Conservation (phyloP, 441 rosid genomes). For the Populus trichocarpa region DNA sequence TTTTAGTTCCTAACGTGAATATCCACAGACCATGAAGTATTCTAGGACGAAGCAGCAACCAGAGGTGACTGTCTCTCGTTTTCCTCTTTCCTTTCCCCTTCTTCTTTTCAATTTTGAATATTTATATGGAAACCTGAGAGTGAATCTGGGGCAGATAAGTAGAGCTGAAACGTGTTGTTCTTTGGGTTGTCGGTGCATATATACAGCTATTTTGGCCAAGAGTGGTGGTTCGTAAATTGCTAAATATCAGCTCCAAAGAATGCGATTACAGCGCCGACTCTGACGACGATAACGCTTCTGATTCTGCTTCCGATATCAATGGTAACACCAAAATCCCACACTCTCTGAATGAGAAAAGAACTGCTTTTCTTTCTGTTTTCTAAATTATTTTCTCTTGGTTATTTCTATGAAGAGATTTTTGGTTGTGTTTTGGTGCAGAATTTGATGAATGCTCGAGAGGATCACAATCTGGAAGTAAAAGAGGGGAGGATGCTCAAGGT, state of each 20-base stretch:
- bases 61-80: constrained; percentile 17
- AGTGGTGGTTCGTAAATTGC: constrained; percentile 71
- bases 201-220: constrained; percentile 81
- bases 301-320: constrained; percentile 31
- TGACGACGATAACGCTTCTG: constrained; percentile 20
- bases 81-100: background rate
- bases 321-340: constrained; percentile 17
- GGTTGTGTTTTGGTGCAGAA: constrained; percentile 22
- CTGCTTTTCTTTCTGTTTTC: no score
- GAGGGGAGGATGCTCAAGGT: constrained; percentile 28
- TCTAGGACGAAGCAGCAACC: constrained; percentile 23
- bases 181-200: constrained; percentile 57
- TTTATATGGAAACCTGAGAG: constrained; percentile 10
- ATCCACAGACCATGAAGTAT: constrained; percentile 24
- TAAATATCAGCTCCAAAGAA: constrained; percentile 55
- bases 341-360: background rate
- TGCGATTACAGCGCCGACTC: constrained; percentile 79
- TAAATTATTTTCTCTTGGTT: background rate
- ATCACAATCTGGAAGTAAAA: constrained; percentile 19
- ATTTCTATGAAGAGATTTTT: background rate
- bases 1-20: background rate
- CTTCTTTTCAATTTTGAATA: background rate
- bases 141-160: constrained; percentile 39
- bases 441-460: background rate
- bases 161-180: constrained; percentile 66